Base-by-base conservation (phyloP, 768 basidiomycete species). In the Lyophyllum decastes region DNA sequence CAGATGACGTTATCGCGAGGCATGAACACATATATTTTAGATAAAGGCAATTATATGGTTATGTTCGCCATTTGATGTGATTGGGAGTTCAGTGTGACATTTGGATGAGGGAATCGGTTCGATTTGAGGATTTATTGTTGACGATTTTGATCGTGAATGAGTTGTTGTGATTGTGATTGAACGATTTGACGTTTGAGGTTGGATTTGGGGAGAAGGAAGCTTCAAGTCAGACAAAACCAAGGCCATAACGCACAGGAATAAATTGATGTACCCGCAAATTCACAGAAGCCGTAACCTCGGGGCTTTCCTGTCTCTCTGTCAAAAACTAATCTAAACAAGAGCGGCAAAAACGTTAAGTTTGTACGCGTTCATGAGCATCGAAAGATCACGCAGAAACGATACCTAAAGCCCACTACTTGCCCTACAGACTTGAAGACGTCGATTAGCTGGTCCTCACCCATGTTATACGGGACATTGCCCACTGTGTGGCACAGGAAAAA, bases 221-320 rank as follows among this genome's bases (percentile, higher is more conserved):
- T 71, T 73, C 58, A 70, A 66, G 78, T 79, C 73, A 82, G 74
- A 61, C 62, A 53, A 61, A 53, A 62, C 26, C 35, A 54, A 60
- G 58, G 54, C 68, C 67, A 58, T 58, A 46, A 38, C 59, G 63
- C 60, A 70, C 52, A 67, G 64, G 19, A 65, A 69, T 63, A 68
- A 69, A 74, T 68, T 72, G 68, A 79, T 81, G 77, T 83, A 93
- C 92, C 93, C 63, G 89, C 84, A 66, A 92, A 95, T 83, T 94
- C 92, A 78, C 92, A 94, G 68, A 94, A 94, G 21, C 94, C 94
- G 72, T 95, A 96, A 26, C 94, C 94, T 74, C 88, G 89, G 50
- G 94, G 92, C 70, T 95, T 95, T 54, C 93, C 94, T n/a, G 94
- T 94, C 57, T 93, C 92, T 68, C 92, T 80, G 77, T 94, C 92